phyloP scores from a whole-genome alignment of 306 rosid species.

The Senna tora region DNA sequence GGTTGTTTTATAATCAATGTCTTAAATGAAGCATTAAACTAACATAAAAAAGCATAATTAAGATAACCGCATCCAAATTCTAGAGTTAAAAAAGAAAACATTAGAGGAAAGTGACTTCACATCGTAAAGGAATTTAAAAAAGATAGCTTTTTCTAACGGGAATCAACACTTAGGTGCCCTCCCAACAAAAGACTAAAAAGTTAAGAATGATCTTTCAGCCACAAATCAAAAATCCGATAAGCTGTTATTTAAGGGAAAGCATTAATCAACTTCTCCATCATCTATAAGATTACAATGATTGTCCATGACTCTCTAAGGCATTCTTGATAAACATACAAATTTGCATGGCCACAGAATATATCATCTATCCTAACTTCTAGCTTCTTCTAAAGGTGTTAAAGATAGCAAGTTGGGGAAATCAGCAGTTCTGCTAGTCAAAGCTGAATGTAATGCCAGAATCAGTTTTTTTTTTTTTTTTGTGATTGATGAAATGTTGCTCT shows the following conservation, averaged over 20 bases:
- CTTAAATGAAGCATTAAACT: slow-evolving; percentile 28
- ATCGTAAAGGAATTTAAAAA: not conserved
- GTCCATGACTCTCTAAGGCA: too few species aligned
- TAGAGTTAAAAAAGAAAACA: slow-evolving; percentile 9
- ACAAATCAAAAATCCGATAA: slow-evolving; percentile 13
- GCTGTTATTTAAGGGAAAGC: not conserved
- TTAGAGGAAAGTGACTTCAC: slow-evolving; percentile 28
- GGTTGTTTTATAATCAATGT: slow-evolving; percentile 25
- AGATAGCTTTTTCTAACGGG: not conserved
- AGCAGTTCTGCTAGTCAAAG: slow-evolving; percentile 10
- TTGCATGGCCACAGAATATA: not conserved
- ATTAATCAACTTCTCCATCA: too few species aligned
- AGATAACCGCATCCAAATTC: slow-evolving; percentile 26
- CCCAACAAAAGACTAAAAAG: slow-evolving; percentile 15
- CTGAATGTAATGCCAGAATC: not conserved
- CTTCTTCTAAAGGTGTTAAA: not conserved
- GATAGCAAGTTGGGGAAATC: not conserved
- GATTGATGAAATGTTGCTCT: not conserved
- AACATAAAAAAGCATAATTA: slow-evolving; percentile 12
- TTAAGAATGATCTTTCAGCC: slow-evolving; percentile 15
- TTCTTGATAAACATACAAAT: too few species aligned
- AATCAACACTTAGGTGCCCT: slow-evolving; percentile 12
- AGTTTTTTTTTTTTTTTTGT: not conserved
- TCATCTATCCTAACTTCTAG: too few species aligned
- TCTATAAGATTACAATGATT: too few species aligned